Percentiles rank a stretch among this genome's conserved stretches.
phyloP scores from a whole-genome alignment of 2,329 filamentous ascomycete genomes.

The Meredithiella fracta region DNA sequence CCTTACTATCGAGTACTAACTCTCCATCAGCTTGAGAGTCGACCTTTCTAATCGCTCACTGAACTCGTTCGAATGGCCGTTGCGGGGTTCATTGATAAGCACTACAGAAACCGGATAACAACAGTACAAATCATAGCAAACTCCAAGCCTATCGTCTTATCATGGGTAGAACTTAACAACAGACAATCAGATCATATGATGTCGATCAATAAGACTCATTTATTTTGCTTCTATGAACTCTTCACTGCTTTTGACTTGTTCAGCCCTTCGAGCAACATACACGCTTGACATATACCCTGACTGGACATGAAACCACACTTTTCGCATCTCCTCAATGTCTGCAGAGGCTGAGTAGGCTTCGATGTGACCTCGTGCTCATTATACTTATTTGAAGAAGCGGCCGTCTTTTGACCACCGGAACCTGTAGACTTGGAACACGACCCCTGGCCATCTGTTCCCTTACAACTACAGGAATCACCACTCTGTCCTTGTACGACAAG shows the following conservation, averaged over 20 bases:
- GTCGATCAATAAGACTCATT: conserved; percentile 1
- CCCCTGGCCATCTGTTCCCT: not conserved
- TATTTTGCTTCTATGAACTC: not conserved
- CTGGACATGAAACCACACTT: conserved; percentile 92
- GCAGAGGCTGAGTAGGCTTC: conserved; percentile 28
- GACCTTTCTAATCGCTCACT: not conserved
- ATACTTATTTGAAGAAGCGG: not conserved
- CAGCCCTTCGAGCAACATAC: conserved; percentile 70
- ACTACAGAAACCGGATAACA: not conserved
- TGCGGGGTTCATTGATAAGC: too few relatives aligned
- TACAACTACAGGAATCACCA: not conserved
- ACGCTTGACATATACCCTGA: conserved; percentile 86
- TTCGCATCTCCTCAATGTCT: conserved; percentile 67
- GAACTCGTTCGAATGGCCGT: too few relatives aligned
- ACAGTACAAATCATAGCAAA: not conserved
- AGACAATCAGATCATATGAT: not conserved
- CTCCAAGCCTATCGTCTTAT: too few relatives aligned
- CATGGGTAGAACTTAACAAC: too few relatives aligned
- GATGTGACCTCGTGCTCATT: conserved; percentile 3
- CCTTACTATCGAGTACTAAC: not conserved
- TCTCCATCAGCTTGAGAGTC: not conserved
- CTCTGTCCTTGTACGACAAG: conserved; percentile 35
- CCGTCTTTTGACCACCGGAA: conserved; percentile 17
- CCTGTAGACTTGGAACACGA: not conserved
- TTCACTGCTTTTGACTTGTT: conserved; percentile 54